Evolutionary conservation across 371 early-diverging fungal species (phyloP), one percentile per base, ranked within the genome.

Genomic region (Rhizopus delemar): DNA sequence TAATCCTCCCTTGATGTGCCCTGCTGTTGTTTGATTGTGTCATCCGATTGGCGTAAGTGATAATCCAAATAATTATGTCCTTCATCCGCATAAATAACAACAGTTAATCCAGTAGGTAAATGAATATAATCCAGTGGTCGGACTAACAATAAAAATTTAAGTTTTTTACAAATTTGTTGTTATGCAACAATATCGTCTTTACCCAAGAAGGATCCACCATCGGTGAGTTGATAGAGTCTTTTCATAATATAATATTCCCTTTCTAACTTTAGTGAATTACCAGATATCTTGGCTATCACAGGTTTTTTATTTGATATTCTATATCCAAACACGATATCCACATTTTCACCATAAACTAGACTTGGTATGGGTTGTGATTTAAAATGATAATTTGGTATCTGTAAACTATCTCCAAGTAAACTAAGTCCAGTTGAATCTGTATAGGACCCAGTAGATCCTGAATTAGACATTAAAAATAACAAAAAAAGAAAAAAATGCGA

Each of bases 381-480:
- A 39, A 77, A 77, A 51, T 73, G 75, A 46, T 77, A 77, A 22
- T 75, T 73, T 16, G 73, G 73, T 52, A 77, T 74, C 28, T 74
- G 73, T n/a, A 77, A 41, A 22, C 51, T 15, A 35, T 66, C 69
- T 4, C 69, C 67, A 4, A 68, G 32, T 1, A 48, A 11, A 38
- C 68, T 62, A 38, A 56, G 46, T 11, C 65, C 65, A 35, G 68
- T 62, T 16, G 73, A 65, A 50, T 73, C 74, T 49, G 65, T 68
- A 53, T 56, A 54, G 5, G 72, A 71, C 62, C 72, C 69, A 48
- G 66, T 61, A 8, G 73, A 73, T 58, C 69, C 73, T 41, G 73
- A 73, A 53, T 65, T 66, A 41, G 70, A 70, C 70, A 70, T 70
- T 11, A 36, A 46, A 39, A 35, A 49, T 5, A 33, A 29, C 4